These are phyloP conservation scores for Mesotaenium endlicherianum DNA, from an alignment of 139 green algal species.

Conservation along the genomic window DNA sequence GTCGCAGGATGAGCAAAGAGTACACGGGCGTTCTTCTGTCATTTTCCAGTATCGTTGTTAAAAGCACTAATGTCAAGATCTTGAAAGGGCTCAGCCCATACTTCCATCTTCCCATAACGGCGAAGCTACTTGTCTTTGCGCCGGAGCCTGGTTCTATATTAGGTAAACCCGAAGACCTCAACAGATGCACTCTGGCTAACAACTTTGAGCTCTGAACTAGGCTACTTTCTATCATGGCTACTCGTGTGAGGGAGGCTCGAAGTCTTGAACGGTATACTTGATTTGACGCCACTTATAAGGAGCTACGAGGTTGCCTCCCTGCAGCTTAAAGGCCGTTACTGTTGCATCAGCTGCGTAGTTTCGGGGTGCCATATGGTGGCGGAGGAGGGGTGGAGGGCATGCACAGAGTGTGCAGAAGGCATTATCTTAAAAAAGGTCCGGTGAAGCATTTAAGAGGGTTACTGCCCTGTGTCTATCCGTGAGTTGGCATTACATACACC, in stretches of 20 bases:
- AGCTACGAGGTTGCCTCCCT: not conserved
- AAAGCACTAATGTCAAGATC: not conserved
- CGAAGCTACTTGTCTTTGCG: conserved; percentile 56
- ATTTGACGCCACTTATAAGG: not conserved
- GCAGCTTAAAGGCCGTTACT: not conserved
- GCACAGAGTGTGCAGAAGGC: not conserved
- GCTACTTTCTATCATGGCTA: no score
- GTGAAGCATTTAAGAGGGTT: not conserved
- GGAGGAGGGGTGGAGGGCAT: not conserved
- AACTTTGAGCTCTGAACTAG: not conserved
- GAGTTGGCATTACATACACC: no score
- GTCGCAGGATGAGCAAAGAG: not conserved
- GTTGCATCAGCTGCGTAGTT: not conserved
- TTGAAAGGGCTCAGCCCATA: conserved; percentile 51
- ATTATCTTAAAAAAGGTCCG: not conserved
- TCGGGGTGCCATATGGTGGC: not conserved
- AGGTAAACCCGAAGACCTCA: conserved; percentile 34
- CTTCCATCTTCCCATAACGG: conserved; percentile 55
- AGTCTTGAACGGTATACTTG: not conserved
- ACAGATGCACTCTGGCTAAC: not conserved
- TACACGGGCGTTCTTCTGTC: not conserved
- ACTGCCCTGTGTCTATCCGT: not conserved
- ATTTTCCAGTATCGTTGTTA: not conserved
- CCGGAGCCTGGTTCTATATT: conserved; percentile 49
- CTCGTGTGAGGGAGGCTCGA: no score